phyloP scores from a whole-genome alignment of 2,329 filamentous ascomycete genomes.

The Colletotrichum cuscutae region DNA sequence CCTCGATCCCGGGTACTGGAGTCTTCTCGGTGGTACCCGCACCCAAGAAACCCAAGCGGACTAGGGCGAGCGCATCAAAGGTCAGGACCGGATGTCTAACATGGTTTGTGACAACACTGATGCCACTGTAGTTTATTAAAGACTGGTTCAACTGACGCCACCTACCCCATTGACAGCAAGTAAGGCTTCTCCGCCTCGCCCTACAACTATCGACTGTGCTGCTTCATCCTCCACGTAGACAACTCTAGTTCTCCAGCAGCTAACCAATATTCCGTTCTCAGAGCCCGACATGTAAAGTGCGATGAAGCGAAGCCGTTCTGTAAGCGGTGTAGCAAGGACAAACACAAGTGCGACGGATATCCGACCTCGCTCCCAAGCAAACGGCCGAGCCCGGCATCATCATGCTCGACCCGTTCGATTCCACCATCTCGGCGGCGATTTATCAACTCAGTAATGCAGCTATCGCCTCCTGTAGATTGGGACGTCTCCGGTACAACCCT shows the following conservation, averaged over 20 bases:
- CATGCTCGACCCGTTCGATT: not conserved
- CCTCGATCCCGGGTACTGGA: conserved; percentile 22
- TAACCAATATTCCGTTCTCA: not conserved
- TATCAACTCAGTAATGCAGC: conserved; percentile 5
- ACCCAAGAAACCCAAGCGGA: conserved; percentile 21
- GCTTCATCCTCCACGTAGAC: not conserved
- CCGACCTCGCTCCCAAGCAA: not conserved
- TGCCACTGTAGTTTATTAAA: conserved; percentile 17
- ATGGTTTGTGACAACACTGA: conserved; percentile 33
- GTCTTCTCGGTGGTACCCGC: conserved; percentile 23
- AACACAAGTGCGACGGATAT: conserved; percentile 36
- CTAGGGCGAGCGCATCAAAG: conserved; percentile 28
- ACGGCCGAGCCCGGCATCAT: not conserved
- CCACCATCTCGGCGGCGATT: not conserved
- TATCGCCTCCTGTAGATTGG: conserved; percentile 22
- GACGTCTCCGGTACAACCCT: conserved; percentile 5
- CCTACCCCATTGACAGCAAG: conserved; percentile 19
- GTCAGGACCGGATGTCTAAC: conserved; percentile 34
- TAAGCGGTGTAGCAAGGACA: conserved; percentile 23
- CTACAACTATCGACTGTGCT: not conserved
- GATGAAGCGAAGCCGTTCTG: conserved; percentile 35
- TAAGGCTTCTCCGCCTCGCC: conserved; percentile 19
- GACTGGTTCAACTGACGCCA: conserved; percentile 11
- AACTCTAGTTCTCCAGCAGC: not conserved
- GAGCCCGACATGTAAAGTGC: conserved; percentile 36